Conservation (phyloP, 495 filamentous ascomycete genomes). For the Annulohypoxylon moriforme region DNA sequence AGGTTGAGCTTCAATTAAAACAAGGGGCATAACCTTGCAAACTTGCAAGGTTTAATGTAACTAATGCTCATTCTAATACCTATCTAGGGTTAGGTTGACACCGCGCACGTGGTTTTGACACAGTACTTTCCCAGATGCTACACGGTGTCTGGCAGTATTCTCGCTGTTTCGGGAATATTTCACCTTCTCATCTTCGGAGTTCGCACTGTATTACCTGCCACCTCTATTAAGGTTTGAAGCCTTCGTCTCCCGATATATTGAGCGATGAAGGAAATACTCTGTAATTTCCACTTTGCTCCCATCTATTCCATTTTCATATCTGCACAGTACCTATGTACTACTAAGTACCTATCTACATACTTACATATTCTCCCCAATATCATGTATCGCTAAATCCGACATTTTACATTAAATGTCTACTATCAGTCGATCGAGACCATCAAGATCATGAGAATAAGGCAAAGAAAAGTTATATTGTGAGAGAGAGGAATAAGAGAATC, state of each 20-base stretch:
- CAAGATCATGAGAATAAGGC: not conserved
- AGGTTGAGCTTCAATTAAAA: conserved; percentile 22
- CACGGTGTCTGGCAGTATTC: conserved; percentile 1
- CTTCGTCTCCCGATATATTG: not conserved
- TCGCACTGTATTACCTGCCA: conserved; percentile 25
- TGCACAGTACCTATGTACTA: conserved; percentile 26
- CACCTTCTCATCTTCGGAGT: not conserved
- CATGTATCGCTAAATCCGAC: too few relatives aligned
- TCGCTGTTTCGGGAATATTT: conserved; percentile 21
- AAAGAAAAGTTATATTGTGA: too few relatives aligned
- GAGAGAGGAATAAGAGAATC: too few relatives aligned
- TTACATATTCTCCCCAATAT: too few relatives aligned
- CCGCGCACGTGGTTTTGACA: conserved; percentile 19
- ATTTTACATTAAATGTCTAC: too few relatives aligned
- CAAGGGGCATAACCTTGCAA: conserved; percentile 6
- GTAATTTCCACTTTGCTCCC: too few relatives aligned
- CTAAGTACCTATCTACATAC: conserved; percentile 8
- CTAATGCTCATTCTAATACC: too few relatives aligned
- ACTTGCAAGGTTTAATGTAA: too few relatives aligned
- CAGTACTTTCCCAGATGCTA: not conserved
- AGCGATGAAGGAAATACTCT: not conserved
- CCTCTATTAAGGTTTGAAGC: not conserved
- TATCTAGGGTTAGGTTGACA: not conserved
- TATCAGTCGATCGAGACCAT: not conserved
- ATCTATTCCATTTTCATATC: conserved; percentile 5